Base-by-base conservation (phyloP, 768 basidiomycete species). In the Lactarius akahatsu region DNA sequence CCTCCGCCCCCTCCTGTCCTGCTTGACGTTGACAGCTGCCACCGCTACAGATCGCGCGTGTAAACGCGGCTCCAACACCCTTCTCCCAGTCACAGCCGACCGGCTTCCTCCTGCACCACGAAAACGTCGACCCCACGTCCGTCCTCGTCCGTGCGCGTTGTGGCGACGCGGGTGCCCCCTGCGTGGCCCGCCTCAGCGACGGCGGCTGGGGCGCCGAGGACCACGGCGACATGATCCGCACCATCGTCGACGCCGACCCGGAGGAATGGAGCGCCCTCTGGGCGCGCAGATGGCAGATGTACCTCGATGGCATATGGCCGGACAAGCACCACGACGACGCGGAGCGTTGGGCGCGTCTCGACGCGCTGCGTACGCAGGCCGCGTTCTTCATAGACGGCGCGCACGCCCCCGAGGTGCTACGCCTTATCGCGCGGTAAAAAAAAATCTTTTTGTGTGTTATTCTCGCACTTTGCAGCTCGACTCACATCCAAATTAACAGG, bases 221-320 rank as follows among this genome's bases (percentile, higher is more conserved):
- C 34, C 30, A 9, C 58, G 63, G 58, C 15, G 67, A 70, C 57
- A 61, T 64, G 56, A 28, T 56, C 58, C 70, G 61, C 54, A 70
- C 70, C 1, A 41, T 70, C 28, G 63, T 69, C 3, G 70, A 70
- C 26, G 50, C 56, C 3, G 70, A 70, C 26, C 70, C 67, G 11
- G 68, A 69, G 1, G 70, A 70, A 11, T 70, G 70, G 70, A 41
- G 23, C 5, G 58, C 58, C 1, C 57, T 61, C 5, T 70, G 70
- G 70, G 59, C 61, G 18, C 68, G 70, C 30, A 34, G 61, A 7
- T 70, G 70, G 70, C 43, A 69, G 8, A 70, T 70, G 68, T 70
- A 70, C 50, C 56, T 70, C 15, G 62, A 62, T 11, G 63, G 69
- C 45, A 60, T 70, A 28, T 30, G 58, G 28, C 50, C 36, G 1